Percentiles rank a stretch among this genome's conserved stretches.
phyloP scores from a whole-genome alignment of 1,139 yeast genomes.

The Suhomyces ambrosiae region DNA sequence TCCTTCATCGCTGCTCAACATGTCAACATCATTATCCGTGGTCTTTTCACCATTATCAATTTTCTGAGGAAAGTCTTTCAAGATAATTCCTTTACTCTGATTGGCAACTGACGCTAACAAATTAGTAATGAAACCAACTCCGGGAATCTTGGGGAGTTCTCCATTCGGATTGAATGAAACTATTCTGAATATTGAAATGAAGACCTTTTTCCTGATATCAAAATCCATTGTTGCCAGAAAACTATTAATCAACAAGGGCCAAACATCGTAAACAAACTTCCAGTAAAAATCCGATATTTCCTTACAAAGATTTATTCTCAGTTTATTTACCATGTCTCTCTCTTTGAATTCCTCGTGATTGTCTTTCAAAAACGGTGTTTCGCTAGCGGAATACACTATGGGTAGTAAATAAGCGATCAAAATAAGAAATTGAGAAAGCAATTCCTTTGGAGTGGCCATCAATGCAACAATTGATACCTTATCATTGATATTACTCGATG shows the following conservation, averaged over 20 bases:
- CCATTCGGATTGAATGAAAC: slow-evolving; percentile 31
- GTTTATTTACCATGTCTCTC: slow-evolving; percentile 27
- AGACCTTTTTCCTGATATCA: slow-evolving; percentile 60
- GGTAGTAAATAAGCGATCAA: slow-evolving; percentile 65
- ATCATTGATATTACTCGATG: neutral
- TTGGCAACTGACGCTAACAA: slow-evolving; percentile 72
- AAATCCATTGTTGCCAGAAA: slow-evolving; percentile 78
- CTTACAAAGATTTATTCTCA: slow-evolving; percentile 30
- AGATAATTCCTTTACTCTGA: slow-evolving; percentile 46
- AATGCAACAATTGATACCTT: slow-evolving; percentile 59
- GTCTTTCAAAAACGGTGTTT: slow-evolving; percentile 36
- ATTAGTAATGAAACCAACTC: slow-evolving; percentile 40
- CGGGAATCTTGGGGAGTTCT: slow-evolving; percentile 24
- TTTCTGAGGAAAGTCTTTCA: slow-evolving; percentile 16
- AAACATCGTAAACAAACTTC: slow-evolving; percentile 51
- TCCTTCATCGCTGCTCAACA: slow-evolving; percentile 16
- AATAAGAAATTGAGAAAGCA: slow-evolving; percentile 57
- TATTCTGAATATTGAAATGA: slow-evolving; percentile 60
- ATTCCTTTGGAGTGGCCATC: slow-evolving; percentile 73
- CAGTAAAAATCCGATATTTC: slow-evolving; percentile 31
- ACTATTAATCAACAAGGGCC: slow-evolving; percentile 65
- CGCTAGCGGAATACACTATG: slow-evolving; percentile 29
- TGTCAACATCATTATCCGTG: slow-evolving; percentile 17
- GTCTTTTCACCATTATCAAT: neutral
- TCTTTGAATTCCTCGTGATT: slow-evolving; percentile 29